A percentile compares a stretch with the other conserved stretches of the same genome.
phyloP scores from a whole-genome alignment of 2,329 filamentous ascomycete genomes.

The Xylogone sp. region DNA sequence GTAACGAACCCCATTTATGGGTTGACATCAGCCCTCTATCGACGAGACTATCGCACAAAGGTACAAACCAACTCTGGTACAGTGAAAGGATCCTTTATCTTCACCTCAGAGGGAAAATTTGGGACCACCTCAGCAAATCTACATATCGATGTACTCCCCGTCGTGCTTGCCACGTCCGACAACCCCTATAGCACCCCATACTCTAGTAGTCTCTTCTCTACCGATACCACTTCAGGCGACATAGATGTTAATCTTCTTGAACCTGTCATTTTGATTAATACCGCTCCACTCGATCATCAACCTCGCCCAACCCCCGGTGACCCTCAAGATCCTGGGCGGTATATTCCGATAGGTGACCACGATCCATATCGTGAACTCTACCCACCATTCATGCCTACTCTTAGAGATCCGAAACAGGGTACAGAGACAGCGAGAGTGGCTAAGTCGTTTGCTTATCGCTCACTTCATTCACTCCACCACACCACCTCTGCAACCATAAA shows the following conservation, averaged over 20 bases:
- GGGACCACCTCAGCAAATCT: conserved; percentile 16
- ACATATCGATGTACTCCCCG: conserved; percentile 16
- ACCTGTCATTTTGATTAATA: conserved; percentile 19
- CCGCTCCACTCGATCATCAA: background rate
- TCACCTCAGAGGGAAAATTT: conserved; percentile 19
- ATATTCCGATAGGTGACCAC: conserved; percentile 10
- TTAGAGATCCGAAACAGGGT: no score
- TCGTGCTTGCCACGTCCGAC: conserved; percentile 11
- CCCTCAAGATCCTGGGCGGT: background rate
- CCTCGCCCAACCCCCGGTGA: background rate
- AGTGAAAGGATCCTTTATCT: conserved; percentile 21
- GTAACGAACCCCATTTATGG: conserved; percentile 15
- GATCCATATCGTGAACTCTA: conserved; percentile 13
- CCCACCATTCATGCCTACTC: background rate
- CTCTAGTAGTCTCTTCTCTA: conserved; percentile 15
- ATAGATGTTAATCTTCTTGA: conserved; percentile 17
- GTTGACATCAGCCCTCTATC: conserved; percentile 14
- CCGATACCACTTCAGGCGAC: conserved; percentile 18
- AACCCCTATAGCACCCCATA: conserved; percentile 2
- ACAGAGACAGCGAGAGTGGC: background rate
- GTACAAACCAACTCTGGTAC: conserved; percentile 19
- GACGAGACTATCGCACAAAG: conserved; percentile 24
- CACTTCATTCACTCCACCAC: conserved; percentile 16
- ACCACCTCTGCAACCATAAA: conserved; percentile 15
- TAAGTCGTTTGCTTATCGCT: conserved; percentile 6